phyloP scores from a whole-genome alignment of 169 alveolate species.

The Plasmodium coatneyi region DNA sequence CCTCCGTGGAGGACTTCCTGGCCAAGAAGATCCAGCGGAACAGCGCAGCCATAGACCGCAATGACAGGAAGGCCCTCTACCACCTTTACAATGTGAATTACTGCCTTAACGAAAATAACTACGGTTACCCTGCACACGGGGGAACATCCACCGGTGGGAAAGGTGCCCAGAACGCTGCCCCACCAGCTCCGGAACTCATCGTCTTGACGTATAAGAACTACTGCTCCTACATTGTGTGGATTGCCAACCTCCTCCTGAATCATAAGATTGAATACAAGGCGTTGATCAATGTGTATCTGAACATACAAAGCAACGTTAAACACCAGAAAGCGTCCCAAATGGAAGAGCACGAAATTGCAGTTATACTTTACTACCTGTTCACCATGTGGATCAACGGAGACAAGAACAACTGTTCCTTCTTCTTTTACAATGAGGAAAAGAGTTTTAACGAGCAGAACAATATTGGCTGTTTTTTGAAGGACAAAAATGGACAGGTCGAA shows the following conservation, averaged over 20 bases:
- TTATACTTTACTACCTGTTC: conserved; percentile 55
- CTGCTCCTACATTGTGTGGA: conserved; percentile 62
- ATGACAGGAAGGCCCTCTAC: conserved; percentile 53
- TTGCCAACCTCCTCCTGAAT: conserved; percentile 45
- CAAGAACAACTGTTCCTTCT: conserved; percentile 41
- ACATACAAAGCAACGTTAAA: conserved; percentile 31
- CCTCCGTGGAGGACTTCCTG: background rate
- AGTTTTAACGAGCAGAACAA: conserved; percentile 51
- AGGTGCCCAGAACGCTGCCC: no score
- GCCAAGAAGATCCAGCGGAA: background rate
- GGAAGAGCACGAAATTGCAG: conserved; percentile 46
- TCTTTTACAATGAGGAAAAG: conserved; percentile 57
- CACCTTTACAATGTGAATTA: conserved; percentile 57
- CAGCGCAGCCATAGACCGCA: conserved; percentile 15
- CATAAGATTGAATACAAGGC: conserved; percentile 64
- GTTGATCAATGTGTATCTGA: conserved; percentile 43
- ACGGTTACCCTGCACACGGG: background rate
- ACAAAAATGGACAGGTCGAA: conserved; percentile 55
- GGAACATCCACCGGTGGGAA: background rate
- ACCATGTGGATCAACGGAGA: conserved; percentile 74
- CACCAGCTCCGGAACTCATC: conserved; percentile 6
- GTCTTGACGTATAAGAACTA: conserved; percentile 63
- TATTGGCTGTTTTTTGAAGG: conserved; percentile 53
- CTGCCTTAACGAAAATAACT: conserved; percentile 2
- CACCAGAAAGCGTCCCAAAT: conserved; percentile 31